Percentiles rank a stretch among this genome's conserved stretches.
Evolutionary conservation across 169 alveolate genomes (phyloP).

Genomic region (Plasmodium sp.): DNA sequence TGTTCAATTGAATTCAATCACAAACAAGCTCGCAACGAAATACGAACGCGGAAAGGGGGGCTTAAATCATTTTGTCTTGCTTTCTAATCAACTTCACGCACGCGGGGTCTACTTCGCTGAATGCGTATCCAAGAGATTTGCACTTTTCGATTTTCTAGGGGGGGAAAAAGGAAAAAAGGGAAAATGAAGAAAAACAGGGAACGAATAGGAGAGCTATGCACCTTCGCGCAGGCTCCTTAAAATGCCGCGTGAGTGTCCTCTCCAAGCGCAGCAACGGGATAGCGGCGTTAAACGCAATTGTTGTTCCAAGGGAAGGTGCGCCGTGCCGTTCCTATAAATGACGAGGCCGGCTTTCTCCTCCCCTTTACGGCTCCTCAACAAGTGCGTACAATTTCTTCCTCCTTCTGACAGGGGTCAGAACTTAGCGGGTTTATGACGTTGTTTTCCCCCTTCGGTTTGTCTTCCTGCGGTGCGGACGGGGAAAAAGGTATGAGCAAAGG

Average conservation of each 20-base stretch:
- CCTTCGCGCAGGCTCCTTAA: neutral
- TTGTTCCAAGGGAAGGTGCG: neutral
- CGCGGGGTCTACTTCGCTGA: conserved; percentile 75
- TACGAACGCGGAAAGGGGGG: neutral
- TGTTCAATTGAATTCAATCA: neutral
- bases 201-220: neutral
- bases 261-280: neutral
- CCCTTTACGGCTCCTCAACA: neutral
- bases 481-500: neutral
- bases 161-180: neutral
- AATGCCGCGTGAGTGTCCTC: neutral
- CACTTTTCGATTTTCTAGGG: conserved; percentile 19
- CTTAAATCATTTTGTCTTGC: conserved; percentile 62
- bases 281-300: neutral
- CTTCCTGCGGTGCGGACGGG: neutral
- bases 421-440: neutral
- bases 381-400: conserved; percentile 13
- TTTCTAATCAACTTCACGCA: conserved; percentile 58
- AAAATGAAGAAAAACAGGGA: neutral
- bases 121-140: conserved; percentile 65
- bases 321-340: neutral
- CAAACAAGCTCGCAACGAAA: neutral
- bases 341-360: neutral
- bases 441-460: neutral
- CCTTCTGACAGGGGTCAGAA: neutral